phyloP scores from a whole-genome alignment of 148 eudicot genomes.

The Bassia scoparia region DNA sequence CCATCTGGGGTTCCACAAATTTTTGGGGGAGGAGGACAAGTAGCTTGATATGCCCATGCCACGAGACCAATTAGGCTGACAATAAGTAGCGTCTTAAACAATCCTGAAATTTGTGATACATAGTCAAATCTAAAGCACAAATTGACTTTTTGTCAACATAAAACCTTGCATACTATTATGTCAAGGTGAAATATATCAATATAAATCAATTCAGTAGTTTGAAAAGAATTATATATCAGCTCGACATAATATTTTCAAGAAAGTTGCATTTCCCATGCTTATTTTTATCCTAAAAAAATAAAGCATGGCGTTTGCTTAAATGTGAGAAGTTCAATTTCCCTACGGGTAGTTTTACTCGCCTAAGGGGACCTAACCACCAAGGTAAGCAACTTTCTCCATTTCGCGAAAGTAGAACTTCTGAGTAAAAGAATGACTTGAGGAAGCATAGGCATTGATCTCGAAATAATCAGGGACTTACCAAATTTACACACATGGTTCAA shows the following conservation, averaged over 20 bases:
- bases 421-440: too few relatives aligned
- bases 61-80: constrained; percentile 56
- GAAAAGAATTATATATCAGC: not conserved
- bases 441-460: not conserved
- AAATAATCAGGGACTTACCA: not conserved
- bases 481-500: not conserved
- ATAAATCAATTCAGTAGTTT: not conserved
- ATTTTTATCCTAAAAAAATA: too few relatives aligned
- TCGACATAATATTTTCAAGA: not conserved
- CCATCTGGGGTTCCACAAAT: constrained; percentile 72
- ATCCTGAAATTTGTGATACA: constrained; percentile 36
- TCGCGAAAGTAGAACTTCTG: too few relatives aligned
- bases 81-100: constrained; percentile 51
- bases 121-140: not conserved
- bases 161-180: not conserved
- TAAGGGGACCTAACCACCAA: too few relatives aligned
- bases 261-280: too few relatives aligned
- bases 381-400: too few relatives aligned
- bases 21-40: constrained; percentile 68
- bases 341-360: too few relatives aligned
- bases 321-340: too few relatives aligned
- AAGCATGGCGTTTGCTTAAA: too few relatives aligned
- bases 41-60: constrained; percentile 78
- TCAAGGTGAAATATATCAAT: not conserved
- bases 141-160: not conserved